These are phyloP conservation scores for Salmacisia buchloeana DNA, from an alignment of 1,284 basidiomycete species.

Conservation along the genomic window DNA sequence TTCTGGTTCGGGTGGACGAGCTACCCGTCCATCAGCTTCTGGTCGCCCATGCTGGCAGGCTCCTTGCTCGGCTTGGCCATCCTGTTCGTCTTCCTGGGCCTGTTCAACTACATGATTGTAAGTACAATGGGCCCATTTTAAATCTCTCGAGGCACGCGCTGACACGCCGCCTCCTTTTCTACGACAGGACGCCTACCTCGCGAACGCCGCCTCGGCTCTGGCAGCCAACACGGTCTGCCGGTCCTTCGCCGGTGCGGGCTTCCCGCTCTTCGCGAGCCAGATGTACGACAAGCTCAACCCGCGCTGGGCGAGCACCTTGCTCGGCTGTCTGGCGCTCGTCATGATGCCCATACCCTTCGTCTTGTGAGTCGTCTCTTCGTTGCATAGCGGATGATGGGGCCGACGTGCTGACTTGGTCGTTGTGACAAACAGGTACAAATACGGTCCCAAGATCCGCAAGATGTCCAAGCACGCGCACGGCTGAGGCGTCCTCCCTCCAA, in stretches of 20 bases:
- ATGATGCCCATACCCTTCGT: slow-evolving; percentile 65
- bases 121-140: neutral
- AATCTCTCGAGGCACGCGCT: too few species aligned
- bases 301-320: slow-evolving; percentile 68
- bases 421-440: slow-evolving; percentile 45
- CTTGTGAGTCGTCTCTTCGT: slow-evolving; percentile 34
- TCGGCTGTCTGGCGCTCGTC: slow-evolving; percentile 65
- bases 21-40: slow-evolving; percentile 48
- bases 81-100: slow-evolving; percentile 59
- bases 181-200: slow-evolving; percentile 56
- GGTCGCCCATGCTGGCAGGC: slow-evolving; percentile 55
- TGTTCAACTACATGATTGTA: slow-evolving; percentile 41
- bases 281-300: slow-evolving; percentile 61
- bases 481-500: neutral
- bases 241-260: slow-evolving; percentile 60
- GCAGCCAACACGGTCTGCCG: slow-evolving; percentile 67
- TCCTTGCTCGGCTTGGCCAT: slow-evolving; percentile 51
- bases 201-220: slow-evolving; percentile 56
- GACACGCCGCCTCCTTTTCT: slow-evolving; percentile 36
- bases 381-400: slow-evolving; percentile 38
- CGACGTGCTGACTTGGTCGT: slow-evolving; percentile 41
- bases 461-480: slow-evolving; percentile 51
- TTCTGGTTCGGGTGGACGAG: slow-evolving; percentile 42
- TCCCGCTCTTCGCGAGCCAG: slow-evolving; percentile 55
- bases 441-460: slow-evolving; percentile 53